Base-by-base conservation (phyloP, 2,329 filamentous ascomycete species). In the Colletotrichum phormii region DNA sequence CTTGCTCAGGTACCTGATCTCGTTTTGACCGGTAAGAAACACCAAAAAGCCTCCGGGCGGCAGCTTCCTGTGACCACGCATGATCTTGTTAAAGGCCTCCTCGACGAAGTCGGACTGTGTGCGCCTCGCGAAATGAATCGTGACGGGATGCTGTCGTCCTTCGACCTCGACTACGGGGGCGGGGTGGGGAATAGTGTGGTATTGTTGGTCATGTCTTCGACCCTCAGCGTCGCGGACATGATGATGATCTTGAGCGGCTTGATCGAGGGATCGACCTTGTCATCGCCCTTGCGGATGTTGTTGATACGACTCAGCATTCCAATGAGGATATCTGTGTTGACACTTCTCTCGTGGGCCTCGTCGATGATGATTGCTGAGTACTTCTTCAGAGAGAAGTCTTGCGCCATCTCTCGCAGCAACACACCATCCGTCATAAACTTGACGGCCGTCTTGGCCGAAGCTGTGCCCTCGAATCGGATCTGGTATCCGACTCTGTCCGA, bases 371-470 rank as follows among this genome's bases (percentile, higher is more conserved):
- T 94, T 15, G 93, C 94, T 0, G 96, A 98, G 82, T 99, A 99
- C 77, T 97, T 97, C 62, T 89, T 90, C 57, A 99, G 84, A 0
- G 94, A 89, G 78, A 98, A 95, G 80, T 99, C 97, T 75, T 97
- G 92, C 0, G 94, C 92, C 66, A 98, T 93, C 82, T 99, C 97
- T 69, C 97, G 92, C 11, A 99, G 88, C 72, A 99, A 86, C 33
- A 99, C 95, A 88, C 97, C 97, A 82, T 99, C 97, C 0, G 97
- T 99, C 95, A 99, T 98, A 84, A 98, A 99, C 81, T 99, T 99
- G 81, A 99, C 90, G 6, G 94, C 93, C 0, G 97, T 99, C 64
- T 95, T 92, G 33, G 91, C 86, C 61, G 91, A 90, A 1, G 93
- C 91, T 0, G 92, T 96, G 62, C 93, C 95, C 79, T 99, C 97